A percentile compares a stretch with the other conserved stretches of the same genome.
These are phyloP conservation scores for Saururus chinensis DNA, from an alignment of 164 flowering plant species.

Conservation along the genomic window DNA sequence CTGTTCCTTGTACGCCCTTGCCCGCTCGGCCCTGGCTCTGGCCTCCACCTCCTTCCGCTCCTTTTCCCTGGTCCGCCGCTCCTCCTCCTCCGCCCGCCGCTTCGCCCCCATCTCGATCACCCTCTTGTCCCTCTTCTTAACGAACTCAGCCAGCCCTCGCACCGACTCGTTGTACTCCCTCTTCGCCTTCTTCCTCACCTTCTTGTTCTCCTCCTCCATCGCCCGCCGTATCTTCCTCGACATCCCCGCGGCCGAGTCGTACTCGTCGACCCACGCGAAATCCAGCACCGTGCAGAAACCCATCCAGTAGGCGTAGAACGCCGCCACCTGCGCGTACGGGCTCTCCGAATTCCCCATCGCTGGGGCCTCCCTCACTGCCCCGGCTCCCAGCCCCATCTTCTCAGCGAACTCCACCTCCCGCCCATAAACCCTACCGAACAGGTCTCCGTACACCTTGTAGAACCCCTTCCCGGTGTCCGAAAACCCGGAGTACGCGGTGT, in stretches of 20 bases:
- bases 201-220: conserved; percentile 93
- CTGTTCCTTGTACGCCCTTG: conserved; percentile 57
- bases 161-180: conserved; percentile 86
- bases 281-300: conserved; percentile 77
- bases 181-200: conserved; percentile 77
- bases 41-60: conserved; percentile 48
- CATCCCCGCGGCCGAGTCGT: conserved; percentile 46
- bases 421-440: conserved; percentile 43
- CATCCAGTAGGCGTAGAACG: conserved; percentile 79
- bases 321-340: conserved; percentile 63
- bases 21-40: conserved; percentile 58
- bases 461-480: conserved; percentile 55
- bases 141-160: conserved; percentile 79
- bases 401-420: conserved; percentile 51
- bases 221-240: conserved; percentile 60
- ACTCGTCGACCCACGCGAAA: conserved; percentile 79
- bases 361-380: conserved; percentile 62
- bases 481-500: conserved; percentile 57
- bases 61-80: conserved; percentile 47
- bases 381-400: conserved; percentile 41
- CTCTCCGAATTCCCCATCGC: conserved; percentile 71
- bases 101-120: conserved; percentile 75
- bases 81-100: conserved; percentile 60
- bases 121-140: conserved; percentile 93
- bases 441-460: conserved; percentile 62